Conservation (phyloP, 768 basidiomycete genomes). For the Mycena crocata region DNA sequence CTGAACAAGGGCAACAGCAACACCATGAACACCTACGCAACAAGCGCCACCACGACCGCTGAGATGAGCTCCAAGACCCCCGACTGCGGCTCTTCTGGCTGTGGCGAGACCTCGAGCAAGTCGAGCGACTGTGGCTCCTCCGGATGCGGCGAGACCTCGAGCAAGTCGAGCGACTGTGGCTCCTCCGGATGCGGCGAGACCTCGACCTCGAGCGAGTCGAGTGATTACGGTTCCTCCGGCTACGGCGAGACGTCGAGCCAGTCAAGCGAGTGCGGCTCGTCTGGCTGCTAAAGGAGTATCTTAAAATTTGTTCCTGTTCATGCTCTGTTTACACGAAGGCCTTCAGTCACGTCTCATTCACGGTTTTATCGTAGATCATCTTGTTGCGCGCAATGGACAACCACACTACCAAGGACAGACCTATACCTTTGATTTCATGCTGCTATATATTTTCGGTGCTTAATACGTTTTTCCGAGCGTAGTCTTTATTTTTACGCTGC, state of each 20-base stretch:
- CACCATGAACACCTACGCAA: conserved; percentile 56
- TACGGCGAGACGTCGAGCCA: conserved; percentile 24
- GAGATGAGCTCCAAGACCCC: background rate
- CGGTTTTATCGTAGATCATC: conserved; percentile 29
- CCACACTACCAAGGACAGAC: conserved; percentile 34
- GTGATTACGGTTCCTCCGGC: conserved; percentile 29
- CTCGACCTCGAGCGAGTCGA: conserved; percentile 8
- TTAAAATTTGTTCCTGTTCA: conserved; percentile 18
- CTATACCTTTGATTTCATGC: conserved; percentile 51
- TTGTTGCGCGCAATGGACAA: conserved; percentile 40
- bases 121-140: conserved; percentile 11
- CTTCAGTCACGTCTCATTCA: conserved; percentile 38
- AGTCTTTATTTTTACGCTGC: conserved; percentile 45
- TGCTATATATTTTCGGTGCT: conserved; percentile 53
- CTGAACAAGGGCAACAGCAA: conserved; percentile 65
- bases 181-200: conserved; percentile 26
- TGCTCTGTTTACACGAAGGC: conserved; percentile 25
- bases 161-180: conserved; percentile 10
- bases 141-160: background rate
- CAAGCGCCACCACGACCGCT: conserved; percentile 7
- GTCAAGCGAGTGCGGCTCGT: conserved; percentile 27
- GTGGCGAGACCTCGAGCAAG: background rate
- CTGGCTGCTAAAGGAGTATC: conserved; percentile 21
- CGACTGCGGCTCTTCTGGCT: background rate
- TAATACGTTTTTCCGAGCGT: conserved; percentile 54